These are phyloP conservation scores for Juglanconis juglandina DNA, from an alignment of 2,329 filamentous ascomycete genomes.

Conservation along the genomic window DNA sequence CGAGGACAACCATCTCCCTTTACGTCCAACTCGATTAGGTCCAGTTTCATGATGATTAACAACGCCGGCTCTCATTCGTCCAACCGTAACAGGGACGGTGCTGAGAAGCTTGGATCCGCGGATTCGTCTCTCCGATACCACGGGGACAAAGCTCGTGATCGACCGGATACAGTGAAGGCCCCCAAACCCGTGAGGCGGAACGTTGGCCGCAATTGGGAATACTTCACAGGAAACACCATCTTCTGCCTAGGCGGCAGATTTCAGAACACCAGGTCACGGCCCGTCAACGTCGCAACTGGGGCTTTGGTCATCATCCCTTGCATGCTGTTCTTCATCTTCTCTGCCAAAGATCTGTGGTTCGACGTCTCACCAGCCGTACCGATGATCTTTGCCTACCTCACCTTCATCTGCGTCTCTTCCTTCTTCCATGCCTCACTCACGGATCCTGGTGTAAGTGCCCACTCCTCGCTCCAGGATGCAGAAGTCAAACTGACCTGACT, in stretches of 20 bases:
- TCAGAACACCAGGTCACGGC: constrained; percentile 82
- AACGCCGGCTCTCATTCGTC: constrained; percentile 45
- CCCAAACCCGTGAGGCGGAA: constrained; percentile 32
- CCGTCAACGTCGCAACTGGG: constrained; percentile 85
- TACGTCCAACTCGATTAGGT: constrained; percentile 73
- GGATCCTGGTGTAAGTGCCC: constrained; percentile 78
- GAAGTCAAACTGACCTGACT: constrained; percentile 18
- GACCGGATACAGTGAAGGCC: constrained; percentile 25
- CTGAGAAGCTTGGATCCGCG: constrained; percentile 79
- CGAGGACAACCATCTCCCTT: constrained; percentile 55
- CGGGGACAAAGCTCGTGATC: not conserved
- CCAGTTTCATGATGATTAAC: constrained; percentile 64
- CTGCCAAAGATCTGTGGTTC: constrained; percentile 80
- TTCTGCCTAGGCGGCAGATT: constrained; percentile 84
- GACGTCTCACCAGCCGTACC: constrained; percentile 86
- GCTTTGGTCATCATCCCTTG: constrained; percentile 75
- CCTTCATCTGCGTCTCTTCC: constrained; percentile 85
- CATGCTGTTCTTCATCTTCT: constrained; percentile 80
- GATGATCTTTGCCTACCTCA: constrained; percentile 85
- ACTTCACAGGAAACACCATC: constrained; percentile 88
- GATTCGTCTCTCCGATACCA: constrained; percentile 68
- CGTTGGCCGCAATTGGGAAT: constrained; percentile 77
- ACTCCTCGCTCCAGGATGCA: not conserved
- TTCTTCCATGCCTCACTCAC: constrained; percentile 90
- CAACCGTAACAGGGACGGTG: constrained; percentile 60